Evolutionary conservation across 345 rosid genomes (phyloP), one percentile per base, ranked within the genome.

Genomic region (Melaleuca alternifolia): DNA sequence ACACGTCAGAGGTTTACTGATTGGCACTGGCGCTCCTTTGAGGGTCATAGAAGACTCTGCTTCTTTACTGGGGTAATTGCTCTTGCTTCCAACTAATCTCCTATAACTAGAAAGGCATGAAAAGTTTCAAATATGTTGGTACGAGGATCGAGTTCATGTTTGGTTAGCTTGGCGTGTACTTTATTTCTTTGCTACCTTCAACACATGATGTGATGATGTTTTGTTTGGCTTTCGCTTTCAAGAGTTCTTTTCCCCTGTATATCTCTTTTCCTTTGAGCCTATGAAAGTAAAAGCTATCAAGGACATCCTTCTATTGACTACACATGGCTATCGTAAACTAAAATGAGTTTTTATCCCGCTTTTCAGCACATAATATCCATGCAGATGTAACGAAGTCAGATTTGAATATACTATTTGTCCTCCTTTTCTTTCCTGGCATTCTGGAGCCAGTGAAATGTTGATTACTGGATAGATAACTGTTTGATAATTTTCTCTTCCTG

Each of bases 21-120:
- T 92, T 24, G 94, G 93, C 23, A 86, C 86, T 8, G 83, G 61
- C 76, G 93, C 93, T 83, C 91, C 92, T 82, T 91, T 93, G 51
- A 90, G 86, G 4, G 91, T 88, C 53, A 28, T 93, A 30, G 89
- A 91, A 16, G 89, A 90, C 51, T 86, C 91, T n/a, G 91, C 90
- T 76, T 84, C 90, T 28, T 54, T 92, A 75, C 79, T 93, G 52
- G 93, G 93, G 95, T 92, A 85, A 82, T 71, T 71, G 48, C 48
- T 71, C 81, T 71, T 71, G 81, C 48, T 71, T 71, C 81, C 46
- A 37, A 48, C 81, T 71, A 37, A 10, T 37, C 81, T 71, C 37
- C 79, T 71, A 13, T 37, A 71, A 48, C 81, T 71, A 37, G 46
- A 71, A 71, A 9, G 24, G 26, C 81, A 71, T 71, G 44, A 71